Base-by-base conservation (phyloP, 371 early-diverging fungal species). In the Batkoa obscura region DNA sequence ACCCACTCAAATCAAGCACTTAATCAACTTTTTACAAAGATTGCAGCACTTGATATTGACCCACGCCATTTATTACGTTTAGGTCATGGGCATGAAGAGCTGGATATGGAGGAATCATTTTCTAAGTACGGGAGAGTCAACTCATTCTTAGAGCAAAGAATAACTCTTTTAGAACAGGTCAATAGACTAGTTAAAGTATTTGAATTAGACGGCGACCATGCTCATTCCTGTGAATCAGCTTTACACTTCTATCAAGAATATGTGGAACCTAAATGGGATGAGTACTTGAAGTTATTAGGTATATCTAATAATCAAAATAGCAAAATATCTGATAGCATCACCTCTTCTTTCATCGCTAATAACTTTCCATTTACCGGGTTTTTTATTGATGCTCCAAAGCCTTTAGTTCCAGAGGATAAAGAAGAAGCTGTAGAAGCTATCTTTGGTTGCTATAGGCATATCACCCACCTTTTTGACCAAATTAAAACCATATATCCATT, bases 1-100 rank as follows among this genome's bases (percentile, higher is more conserved):
- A 92, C 98, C 0, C 94, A 93, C 64, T 89, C 88, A 38, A 94
- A 94, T 64, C 91, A 91, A 64, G 92, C 95, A 2, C 71, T 97
- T 41, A 93, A 95, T 67, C 90, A 89, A 57, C 76, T 97, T 17
- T 94, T 97, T 60, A 90, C 86, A 64, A 94, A 93, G 62, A 83
- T 97, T 46, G 73, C 81, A 32, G 76, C 72, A 0, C 67, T 90
- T 38, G 90, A 90, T 66, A 84, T 97, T 36, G 89, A 91, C 63
- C 79, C 86, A 15, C 76, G 90, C 4, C 94, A 96, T 62, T 64
- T 97, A 57, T 71, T 97, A 31, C 84, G 97, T 13, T 72, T 97
- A 42, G 94, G 97, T 32, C 96, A 92, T 47, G 95, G 95, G 45
- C 83, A 88, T 57, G 92, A 88, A 50, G 93, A 90, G 37, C 61